Conservation (phyloP, 305 asterid species). For the Lippia alba region DNA sequence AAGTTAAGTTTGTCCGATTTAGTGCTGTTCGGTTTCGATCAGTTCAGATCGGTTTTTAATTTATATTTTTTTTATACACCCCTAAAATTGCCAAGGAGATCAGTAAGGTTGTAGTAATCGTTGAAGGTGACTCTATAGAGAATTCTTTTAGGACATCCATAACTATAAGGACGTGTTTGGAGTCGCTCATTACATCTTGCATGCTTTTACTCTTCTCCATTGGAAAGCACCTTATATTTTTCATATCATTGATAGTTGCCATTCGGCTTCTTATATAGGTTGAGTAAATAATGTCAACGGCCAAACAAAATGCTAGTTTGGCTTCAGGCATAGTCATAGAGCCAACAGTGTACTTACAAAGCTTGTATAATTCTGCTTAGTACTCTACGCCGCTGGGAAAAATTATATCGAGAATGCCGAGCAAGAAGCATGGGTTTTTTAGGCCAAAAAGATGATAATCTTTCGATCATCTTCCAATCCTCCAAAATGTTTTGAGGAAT, state of each 20-base stretch:
- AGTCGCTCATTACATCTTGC: conserved; percentile 34
- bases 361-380: neutral
- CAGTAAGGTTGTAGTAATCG: conserved; percentile 50
- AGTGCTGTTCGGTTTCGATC: too few species aligned
- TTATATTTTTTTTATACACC: too few species aligned
- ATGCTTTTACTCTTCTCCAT: conserved; percentile 11
- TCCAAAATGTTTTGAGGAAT: neutral
- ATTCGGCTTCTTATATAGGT: neutral
- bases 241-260: neutral
- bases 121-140: conserved; percentile 51
- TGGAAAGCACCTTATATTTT: conserved; percentile 27
- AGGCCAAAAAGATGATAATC: neutral
- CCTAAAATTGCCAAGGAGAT: conserved; percentile 63
- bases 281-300: neutral
- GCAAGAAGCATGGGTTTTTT: neutral
- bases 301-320: neutral
- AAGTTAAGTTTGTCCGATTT: too few species aligned
- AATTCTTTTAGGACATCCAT: conserved; percentile 70
- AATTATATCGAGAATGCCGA: neutral
- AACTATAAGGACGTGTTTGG: conserved; percentile 58
- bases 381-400: neutral
- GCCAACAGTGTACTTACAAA: neutral
- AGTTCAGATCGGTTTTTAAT: too few species aligned
- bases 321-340: neutral
- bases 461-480: neutral